Conservation (phyloP, 768 basidiomycete species). For the Galerina marginata region DNA sequence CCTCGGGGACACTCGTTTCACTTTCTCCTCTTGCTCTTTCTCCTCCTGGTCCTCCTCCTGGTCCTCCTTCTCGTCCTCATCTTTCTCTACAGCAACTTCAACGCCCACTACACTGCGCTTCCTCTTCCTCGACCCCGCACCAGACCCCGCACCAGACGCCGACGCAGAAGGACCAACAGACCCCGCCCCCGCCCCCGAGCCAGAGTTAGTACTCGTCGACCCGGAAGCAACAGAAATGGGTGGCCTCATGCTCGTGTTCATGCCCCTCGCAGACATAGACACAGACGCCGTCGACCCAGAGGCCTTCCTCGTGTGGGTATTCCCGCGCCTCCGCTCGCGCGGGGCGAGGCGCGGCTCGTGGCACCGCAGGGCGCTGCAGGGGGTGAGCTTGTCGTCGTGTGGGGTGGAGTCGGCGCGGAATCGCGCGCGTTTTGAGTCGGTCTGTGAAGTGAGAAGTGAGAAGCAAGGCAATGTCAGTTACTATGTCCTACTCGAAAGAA, state of each 20-base stretch:
- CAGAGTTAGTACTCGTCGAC: not conserved
- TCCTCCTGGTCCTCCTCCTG: not conserved
- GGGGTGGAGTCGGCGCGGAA: constrained; percentile 79
- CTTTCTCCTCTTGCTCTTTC: not conserved
- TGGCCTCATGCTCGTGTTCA: not conserved
- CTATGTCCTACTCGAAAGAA: not conserved
- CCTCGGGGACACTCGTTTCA: not conserved
- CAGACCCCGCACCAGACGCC: not conserved
- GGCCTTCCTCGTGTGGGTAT: not conserved
- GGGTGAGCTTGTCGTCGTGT: constrained; percentile 68
- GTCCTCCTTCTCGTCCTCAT: constrained; percentile 14
- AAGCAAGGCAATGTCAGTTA: not conserved
- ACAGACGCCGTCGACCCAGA: not conserved
- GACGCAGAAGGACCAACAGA: not conserved
- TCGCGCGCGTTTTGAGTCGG: constrained; percentile 74
- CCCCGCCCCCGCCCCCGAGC: not conserved
- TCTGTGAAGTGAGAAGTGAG: no score
- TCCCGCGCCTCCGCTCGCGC: constrained; percentile 17
- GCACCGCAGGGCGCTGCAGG: constrained; percentile 64
- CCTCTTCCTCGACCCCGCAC: constrained; percentile 2
- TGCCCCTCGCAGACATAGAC: constrained; percentile 27
- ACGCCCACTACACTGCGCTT: not conserved
- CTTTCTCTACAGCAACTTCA: constrained; percentile 9
- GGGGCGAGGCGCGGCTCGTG: constrained; percentile 42
- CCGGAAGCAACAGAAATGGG: not conserved